Percentiles rank a stretch among this genome's conserved stretches.
phyloP scores from a whole-genome alignment of 1,284 basidiomycete genomes.

The Ustilago bromivora region DNA sequence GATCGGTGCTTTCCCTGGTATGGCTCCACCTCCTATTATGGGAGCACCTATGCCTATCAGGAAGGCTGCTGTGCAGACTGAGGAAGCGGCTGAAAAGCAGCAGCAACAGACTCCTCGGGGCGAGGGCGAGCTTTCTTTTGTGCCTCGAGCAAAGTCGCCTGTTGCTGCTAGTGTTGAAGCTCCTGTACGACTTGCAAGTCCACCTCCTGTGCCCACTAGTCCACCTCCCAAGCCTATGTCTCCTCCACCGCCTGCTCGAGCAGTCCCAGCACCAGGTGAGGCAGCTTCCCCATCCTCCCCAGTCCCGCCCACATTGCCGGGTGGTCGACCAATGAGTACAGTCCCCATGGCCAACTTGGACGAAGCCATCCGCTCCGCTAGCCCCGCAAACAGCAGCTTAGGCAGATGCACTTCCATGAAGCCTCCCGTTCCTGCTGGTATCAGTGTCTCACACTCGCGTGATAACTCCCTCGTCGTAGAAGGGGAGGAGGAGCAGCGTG shows the following conservation, averaged over 20 bases:
- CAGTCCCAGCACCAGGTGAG: constrained; percentile 22
- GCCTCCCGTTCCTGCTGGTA: constrained; percentile 42
- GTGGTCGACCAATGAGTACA: constrained; percentile 43
- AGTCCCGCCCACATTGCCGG: constrained; percentile 25
- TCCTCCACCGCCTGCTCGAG: constrained; percentile 25
- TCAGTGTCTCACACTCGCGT: constrained; percentile 30
- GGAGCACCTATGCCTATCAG: constrained; percentile 71
- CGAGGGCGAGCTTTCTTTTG: constrained; percentile 67
- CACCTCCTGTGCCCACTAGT: constrained; percentile 33
- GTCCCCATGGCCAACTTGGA: constrained; percentile 41
- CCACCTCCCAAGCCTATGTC: constrained; percentile 41
- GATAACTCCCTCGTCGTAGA: constrained; percentile 20
- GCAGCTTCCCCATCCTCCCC: constrained; percentile 29
- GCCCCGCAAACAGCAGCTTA: constrained; percentile 33
- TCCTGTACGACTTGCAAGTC: constrained; percentile 28
- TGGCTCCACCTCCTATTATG: constrained; percentile 74
- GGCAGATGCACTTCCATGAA: constrained; percentile 37
- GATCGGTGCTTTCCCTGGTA: constrained; percentile 71
- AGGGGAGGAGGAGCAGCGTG: constrained; percentile 31
- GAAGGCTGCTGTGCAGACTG: constrained; percentile 67
- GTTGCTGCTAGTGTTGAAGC: constrained; percentile 29
- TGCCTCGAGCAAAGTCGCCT: constrained; percentile 42
- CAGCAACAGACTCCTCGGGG: background rate
- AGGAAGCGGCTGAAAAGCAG: constrained; percentile 52
- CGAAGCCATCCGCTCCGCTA: constrained; percentile 38